A percentile compares a stretch with the other conserved stretches of the same genome.
Evolutionary conservation across 2,329 filamentous ascomycete genomes (phyloP).

Genomic region (Hypoxylon sp.): DNA sequence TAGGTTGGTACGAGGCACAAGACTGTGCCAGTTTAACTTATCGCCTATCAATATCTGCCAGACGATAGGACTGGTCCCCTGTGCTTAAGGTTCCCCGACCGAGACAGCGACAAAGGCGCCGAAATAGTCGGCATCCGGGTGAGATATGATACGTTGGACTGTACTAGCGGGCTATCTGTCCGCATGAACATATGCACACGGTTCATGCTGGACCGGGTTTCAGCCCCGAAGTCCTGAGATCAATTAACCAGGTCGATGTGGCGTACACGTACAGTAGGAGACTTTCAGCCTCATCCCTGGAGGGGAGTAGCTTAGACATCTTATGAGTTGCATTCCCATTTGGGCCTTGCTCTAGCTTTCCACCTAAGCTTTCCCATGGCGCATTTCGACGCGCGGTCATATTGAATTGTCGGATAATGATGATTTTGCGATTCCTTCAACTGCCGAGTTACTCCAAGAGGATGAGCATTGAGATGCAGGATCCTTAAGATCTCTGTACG

Average conservation of each 20-base stretch:
- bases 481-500: background rate
- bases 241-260: background rate
- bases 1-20: slow-evolving; percentile 9
- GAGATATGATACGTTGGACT: slow-evolving; percentile 1
- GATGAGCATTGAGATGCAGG: background rate
- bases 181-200: background rate
- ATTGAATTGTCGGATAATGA: background rate
- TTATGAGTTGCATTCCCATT: background rate
- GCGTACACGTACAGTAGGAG: slow-evolving; percentile 1
- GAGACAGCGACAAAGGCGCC: slow-evolving; percentile 18
- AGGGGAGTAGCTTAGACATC: background rate
- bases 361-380: slow-evolving; percentile 3
- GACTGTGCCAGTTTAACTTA: slow-evolving; percentile 7
- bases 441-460: background rate
- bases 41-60: slow-evolving; percentile 23
- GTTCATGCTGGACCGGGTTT: slow-evolving; percentile 9
- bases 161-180: background rate
- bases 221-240: background rate
- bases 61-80: background rate
- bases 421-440: background rate
- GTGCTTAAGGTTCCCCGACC: slow-evolving; percentile 12
- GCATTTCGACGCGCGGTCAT: background rate
- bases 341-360: slow-evolving; percentile 5
- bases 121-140: background rate
- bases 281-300: slow-evolving; percentile 2